Base-by-base conservation (phyloP, 208 protist species). In the Acanthamoeba royreba region DNA sequence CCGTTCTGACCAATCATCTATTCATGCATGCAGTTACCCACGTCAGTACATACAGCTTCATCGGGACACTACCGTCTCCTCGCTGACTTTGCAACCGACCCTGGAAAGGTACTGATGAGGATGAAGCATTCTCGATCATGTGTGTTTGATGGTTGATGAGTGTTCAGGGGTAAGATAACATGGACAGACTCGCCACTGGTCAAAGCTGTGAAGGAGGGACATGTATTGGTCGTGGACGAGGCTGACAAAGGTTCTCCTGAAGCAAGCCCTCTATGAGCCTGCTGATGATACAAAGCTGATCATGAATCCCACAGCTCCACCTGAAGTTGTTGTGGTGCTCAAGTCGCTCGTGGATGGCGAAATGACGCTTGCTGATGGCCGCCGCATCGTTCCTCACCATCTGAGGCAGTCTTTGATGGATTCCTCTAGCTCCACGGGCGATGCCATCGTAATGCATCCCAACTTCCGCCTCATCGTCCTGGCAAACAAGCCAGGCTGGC, bases 11-110 rank as follows among this genome's bases (percentile, higher is more conserved):
- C n/a, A n/a, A n/a, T n/a, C n/a, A n/a, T n/a, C n/a, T n/a, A n/a
- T n/a, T n/a, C n/a, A n/a, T n/a, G 9, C 7, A 19, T 1, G n/a
- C 63, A 74, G 63, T 7, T 87, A 97, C 25, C 97, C 97, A 15
- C 96, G 98, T 5, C 97, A 99, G 95, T 99, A 99, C 94, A 97
- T 99, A 46, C 98, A 99, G 94, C 97, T 99, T 2, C 98, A 99
- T 96, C 97, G 98, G 47, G 98, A 98, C 95, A 98, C 97, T 22
- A 91, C 85, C 11, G 98, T 99, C 4, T 96, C 97, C n/a, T 97
- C 96, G 35, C 95, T 99, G n/a, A 99, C 98, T n/a, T 96, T 98
- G 46, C 97, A 97, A 93, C 98, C 98, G 0, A 97, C 97, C 0
- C 96, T 74, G 33, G 63, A 74, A 40, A 0, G 63, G 63, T 42